Conservation (phyloP, 202 grass and related monocot genomes). For the Saccharum hybrid region DNA sequence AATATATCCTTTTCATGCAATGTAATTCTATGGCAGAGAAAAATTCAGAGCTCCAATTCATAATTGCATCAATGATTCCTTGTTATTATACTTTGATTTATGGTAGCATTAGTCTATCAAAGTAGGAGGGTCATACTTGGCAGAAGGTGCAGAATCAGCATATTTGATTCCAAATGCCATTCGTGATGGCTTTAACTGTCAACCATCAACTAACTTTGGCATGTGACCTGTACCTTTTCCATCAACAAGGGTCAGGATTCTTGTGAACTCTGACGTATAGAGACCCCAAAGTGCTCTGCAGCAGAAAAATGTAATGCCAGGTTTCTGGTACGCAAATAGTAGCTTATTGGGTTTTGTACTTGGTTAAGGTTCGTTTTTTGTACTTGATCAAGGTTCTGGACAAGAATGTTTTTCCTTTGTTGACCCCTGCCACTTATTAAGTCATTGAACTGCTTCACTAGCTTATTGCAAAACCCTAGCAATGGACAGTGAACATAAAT, state of each 20-base stretch:
- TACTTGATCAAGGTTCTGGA: neutral
- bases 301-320: neutral
- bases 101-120: neutral
- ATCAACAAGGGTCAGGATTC: slow-evolving; percentile 36
- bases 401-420: neutral
- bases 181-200: neutral
- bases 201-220: slow-evolving; percentile 18
- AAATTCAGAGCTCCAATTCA: neutral
- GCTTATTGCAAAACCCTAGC: neutral
- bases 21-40: neutral
- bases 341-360: neutral
- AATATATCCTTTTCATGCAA: slow-evolving; percentile 30
- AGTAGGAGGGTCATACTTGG: neutral
- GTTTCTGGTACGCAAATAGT: neutral
- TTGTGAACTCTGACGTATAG: slow-evolving; percentile 38
- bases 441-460: neutral
- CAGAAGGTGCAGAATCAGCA: slow-evolving; percentile 19
- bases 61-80: neutral
- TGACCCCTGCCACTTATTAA: neutral
- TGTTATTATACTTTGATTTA: neutral
- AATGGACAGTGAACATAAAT: neutral
- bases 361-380: no score
- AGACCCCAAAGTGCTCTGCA: neutral
- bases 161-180: slow-evolving; percentile 33
- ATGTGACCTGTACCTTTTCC: slow-evolving; percentile 35